Conservation (phyloP, 257 asterid species). For the Rubia yunnanensis region DNA sequence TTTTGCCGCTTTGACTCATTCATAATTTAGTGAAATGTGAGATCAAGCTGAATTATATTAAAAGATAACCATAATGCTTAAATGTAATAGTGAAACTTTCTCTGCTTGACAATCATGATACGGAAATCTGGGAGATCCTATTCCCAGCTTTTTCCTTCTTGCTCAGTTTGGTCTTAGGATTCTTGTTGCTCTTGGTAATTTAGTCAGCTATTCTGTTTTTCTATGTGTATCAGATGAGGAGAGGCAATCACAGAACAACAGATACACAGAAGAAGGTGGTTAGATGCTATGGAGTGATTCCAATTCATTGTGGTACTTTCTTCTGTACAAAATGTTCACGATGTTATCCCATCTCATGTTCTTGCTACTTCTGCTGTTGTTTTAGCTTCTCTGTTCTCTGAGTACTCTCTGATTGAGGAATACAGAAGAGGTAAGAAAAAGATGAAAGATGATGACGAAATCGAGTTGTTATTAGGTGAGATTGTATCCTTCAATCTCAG, state of each 20-base stretch:
- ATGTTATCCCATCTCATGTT: background rate
- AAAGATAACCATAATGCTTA: background rate
- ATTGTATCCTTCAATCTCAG: too few relatives aligned
- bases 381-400: too few relatives aligned
- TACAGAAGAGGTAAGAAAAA: too few relatives aligned
- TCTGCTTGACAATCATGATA: conserved; percentile 49
- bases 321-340: background rate
- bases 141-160: conserved; percentile 91
- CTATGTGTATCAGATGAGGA: conserved; percentile 70
- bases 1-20: background rate
- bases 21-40: background rate
- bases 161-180: conserved; percentile 95
- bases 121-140: conserved; percentile 99
- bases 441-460: too few relatives aligned
- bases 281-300: conserved; percentile 5
- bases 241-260: conserved; percentile 44
- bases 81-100: background rate
- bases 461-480: too few relatives aligned
- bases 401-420: too few relatives aligned
- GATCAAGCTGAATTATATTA: background rate
- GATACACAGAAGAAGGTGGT: conserved; percentile 65
- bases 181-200: conserved; percentile 96
- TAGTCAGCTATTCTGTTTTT: conserved; percentile 85
- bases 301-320: conserved; percentile 7
- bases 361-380: too few relatives aligned